Base-by-base conservation (phyloP, 768 basidiomycete species). In the Macrocybe gigantea region DNA sequence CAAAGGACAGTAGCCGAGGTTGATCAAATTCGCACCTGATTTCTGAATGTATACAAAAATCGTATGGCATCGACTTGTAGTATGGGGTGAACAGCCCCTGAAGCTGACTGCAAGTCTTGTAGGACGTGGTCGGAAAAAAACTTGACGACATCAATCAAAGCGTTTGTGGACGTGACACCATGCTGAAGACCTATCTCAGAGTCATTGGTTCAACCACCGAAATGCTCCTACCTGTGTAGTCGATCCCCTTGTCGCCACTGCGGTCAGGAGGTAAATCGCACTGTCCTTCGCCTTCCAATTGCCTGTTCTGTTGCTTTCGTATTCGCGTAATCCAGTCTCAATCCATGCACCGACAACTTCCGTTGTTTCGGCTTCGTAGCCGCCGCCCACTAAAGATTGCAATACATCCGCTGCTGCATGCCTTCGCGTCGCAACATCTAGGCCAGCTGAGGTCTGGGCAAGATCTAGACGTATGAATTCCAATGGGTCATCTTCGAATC, bases 391-490 rank as follows among this genome's bases (percentile, higher is more conserved):
- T 3, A 99, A 73, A 0, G 94, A 90, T 48, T 93, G 88, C 2
- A 96, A 79, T n/a, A 98, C 90, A 57, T 99, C 95, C 0, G 88
- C 93, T 0, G 93, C 95, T 2, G 95, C 88, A 57, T 96, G 92
- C 36, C 95, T 74, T 31, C 93, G 80, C 0, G 94, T 98, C 38
- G 88, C 82, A 30, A 79, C 77, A 57, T 94, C 94, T 47, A 79
- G 68, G 29, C 79, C 79, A 53, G 59, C 67, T 45, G 73, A 64
- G 48, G 86, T 83, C 47, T 73, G 75, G 10, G 93, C 76, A 29
- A 95, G 72, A 58, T 95, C 93, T 37, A 90, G 75, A 14, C 92
- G 84, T 56, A 97, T 89, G 62, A 87, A 98, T 61, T 98, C 95
- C 35, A 95, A 78, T 0, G 96, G 94, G 55, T 96, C 94, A 51